These are phyloP conservation scores for Tylopilus sp. DNA, from an alignment of 768 basidiomycete genomes.

Conservation along the genomic window DNA sequence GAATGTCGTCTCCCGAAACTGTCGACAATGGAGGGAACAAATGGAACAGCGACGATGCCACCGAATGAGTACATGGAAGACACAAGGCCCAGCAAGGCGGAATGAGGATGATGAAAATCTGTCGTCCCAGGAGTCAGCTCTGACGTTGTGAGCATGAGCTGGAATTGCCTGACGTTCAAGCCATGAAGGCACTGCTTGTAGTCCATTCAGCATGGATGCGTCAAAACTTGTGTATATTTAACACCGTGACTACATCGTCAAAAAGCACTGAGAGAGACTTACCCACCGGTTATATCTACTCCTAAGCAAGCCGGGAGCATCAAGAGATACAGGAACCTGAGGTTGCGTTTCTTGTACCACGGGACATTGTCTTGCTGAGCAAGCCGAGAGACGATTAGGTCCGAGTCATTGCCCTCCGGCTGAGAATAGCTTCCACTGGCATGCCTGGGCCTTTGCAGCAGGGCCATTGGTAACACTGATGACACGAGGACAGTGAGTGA, in stretches of 20 bases:
- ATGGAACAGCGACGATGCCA: conserved; percentile 48
- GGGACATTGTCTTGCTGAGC: conserved; percentile 45
- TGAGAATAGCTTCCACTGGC: too few species aligned
- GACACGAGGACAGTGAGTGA: too few species aligned
- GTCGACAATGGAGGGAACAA: conserved; percentile 17
- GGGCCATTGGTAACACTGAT: too few species aligned
- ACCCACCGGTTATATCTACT: conserved; percentile 22
- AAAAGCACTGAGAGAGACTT: background rate
- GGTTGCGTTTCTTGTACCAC: conserved; percentile 62
- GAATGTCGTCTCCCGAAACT: conserved; percentile 4
- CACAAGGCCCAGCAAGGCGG: conserved; percentile 53
- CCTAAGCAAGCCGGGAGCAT: conserved; percentile 41
- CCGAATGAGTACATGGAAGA: conserved; percentile 59
- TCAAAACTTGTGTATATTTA: conserved; percentile 11
- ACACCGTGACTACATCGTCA: too few species aligned
- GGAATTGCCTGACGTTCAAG: conserved; percentile 41
- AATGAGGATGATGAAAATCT: conserved; percentile 55
- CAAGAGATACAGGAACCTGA: conserved; percentile 51
- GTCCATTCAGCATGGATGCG: conserved; percentile 60
- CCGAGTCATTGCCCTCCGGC: conserved; percentile 1
- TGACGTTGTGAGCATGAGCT: background rate
- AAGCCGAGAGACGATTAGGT: conserved; percentile 19
- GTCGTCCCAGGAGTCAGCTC: background rate
- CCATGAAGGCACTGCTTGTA: conserved; percentile 59
- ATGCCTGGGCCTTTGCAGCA: too few species aligned